A percentile compares a stretch with the other conserved stretches of the same genome.
phyloP scores from a whole-genome alignment of 1,284 basidiomycete species.

The Ganoderma lingzhi region DNA sequence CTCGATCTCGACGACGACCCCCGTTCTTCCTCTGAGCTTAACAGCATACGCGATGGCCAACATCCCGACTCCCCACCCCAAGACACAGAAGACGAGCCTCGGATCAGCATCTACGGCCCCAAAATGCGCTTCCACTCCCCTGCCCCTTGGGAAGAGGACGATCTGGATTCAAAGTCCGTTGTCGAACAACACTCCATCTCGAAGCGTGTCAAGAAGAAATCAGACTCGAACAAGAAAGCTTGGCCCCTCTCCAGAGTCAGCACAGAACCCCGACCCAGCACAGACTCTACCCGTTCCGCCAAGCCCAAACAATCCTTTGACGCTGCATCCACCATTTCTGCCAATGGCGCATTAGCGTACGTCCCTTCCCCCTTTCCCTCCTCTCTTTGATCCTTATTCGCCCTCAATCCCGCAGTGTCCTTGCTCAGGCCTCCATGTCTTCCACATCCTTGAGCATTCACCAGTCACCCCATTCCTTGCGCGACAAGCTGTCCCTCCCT shows the following conservation, averaged over 20 bases:
- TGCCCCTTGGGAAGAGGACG: slow-evolving; percentile 80
- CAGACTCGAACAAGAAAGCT: slow-evolving; percentile 49
- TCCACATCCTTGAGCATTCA: slow-evolving; percentile 52
- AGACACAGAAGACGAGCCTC: slow-evolving; percentile 48
- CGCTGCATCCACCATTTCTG: slow-evolving; percentile 56
- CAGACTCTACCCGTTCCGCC: slow-evolving; percentile 63
- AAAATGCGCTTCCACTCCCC: slow-evolving; percentile 82
- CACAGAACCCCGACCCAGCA: slow-evolving; percentile 61
- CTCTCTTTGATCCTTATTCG: slow-evolving; percentile 6
- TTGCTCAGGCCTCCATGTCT: slow-evolving; percentile 68
- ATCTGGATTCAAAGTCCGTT: slow-evolving; percentile 53
- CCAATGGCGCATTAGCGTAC: slow-evolving; percentile 65
- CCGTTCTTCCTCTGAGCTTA: slow-evolving; percentile 49
- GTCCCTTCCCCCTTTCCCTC: slow-evolving; percentile 34
- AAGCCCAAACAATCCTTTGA: slow-evolving; percentile 68
- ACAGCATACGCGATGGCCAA: slow-evolving; percentile 40
- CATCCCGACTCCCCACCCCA: slow-evolving; percentile 40
- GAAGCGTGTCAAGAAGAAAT: slow-evolving; percentile 41
- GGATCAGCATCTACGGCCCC: slow-evolving; percentile 77
- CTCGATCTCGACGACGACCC: slow-evolving; percentile 69
- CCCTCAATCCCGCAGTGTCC: slow-evolving; percentile 42
- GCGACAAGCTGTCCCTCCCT: slow-evolving; percentile 46
- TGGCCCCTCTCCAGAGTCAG: slow-evolving; percentile 55
- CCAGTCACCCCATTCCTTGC: slow-evolving; percentile 45
- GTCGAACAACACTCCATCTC: slow-evolving; percentile 39